Evolutionary conservation across 176 grass and related monocot genomes (phyloP), one percentile per base, ranked within the genome.

Genomic region (Musa troglodytarum): DNA sequence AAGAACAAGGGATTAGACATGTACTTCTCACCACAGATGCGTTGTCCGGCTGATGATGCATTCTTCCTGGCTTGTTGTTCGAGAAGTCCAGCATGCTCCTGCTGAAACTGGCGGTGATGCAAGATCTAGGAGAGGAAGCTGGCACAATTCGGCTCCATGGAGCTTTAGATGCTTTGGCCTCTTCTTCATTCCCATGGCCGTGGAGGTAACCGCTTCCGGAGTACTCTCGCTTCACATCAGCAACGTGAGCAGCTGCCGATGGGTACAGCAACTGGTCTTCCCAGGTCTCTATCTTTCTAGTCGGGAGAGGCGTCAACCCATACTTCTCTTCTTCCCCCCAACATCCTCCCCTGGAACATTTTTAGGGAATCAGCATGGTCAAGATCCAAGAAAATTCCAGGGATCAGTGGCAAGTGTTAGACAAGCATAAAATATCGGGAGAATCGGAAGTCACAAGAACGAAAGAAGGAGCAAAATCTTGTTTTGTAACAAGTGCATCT

Each of bases 1-100:
- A 43, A 43, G 34, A 43, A 43, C 34, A 43, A 43, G 34, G 34
- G 34, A 43, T 43, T 6, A 43, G 34, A 43, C 34, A 6, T 43
- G 34, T 43, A 43, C 34, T 23, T 65, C 43, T 80, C 71, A 96
- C 92, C 92, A 92, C 89, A 54, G 89, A 87, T 62, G 88, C 92
- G 75, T 89, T 92, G 52, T 92, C 34, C 34, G 84, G 34, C 16
- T 85, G 83, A 55, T 86, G 89, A 66, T 84, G 87, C 75, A 69
- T 4, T 43, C 34, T 43, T 43, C 34, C 81, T 77, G 34, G 50
- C 66, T 78, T 50, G 43, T 43, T 43, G 34, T 87, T 92, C 21
- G 89, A 89, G 84, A 96, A 96, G 71, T 96, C 84, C 25, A 96
- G 17, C 82, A 92, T 85, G 86, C 54, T 89, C 69, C 86, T 87